Percentiles rank a stretch among this genome's conserved stretches.
Evolutionary conservation across 345 rosid genomes (phyloP).

Genomic region (Nephelium lappaceum): DNA sequence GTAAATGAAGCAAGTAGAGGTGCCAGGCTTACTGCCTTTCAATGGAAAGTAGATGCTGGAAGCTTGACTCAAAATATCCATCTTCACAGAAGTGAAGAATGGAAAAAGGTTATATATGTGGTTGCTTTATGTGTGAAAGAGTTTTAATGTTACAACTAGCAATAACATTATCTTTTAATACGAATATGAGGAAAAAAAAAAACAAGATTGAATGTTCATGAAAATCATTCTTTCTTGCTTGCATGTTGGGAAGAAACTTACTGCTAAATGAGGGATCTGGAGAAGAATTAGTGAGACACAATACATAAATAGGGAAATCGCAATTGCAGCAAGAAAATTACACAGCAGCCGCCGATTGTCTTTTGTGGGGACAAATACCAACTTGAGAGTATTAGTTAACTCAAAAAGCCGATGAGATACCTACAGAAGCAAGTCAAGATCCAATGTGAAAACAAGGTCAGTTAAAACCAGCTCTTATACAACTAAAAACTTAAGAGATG

Average conservation of each 20-base stretch:
- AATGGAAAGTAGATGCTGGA: too few relatives aligned
- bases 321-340: conserved; percentile 67
- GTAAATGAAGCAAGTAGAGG: too few relatives aligned
- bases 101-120: not conserved
- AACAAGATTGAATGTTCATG: not conserved
- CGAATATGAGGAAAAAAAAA: too few relatives aligned
- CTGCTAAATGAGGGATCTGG: conserved; percentile 70
- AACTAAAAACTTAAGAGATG: not conserved
- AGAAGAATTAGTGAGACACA: conserved; percentile 67
- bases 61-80: too few relatives aligned
- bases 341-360: conserved; percentile 63
- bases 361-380: conserved; percentile 73
- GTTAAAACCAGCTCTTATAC: conserved; percentile 2
- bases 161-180: too few relatives aligned
- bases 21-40: too few relatives aligned
- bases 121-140: not conserved
- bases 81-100: too few relatives aligned
- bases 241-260: conserved; percentile 36
- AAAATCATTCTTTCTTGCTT: not conserved
- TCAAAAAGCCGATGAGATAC: conserved; percentile 82
- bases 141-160: not conserved
- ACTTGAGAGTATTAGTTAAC: conserved; percentile 75
- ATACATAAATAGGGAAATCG: conserved; percentile 59
- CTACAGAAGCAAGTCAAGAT: conserved; percentile 42
- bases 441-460: not conserved